phyloP scores from a whole-genome alignment of 2,329 filamentous ascomycete species.

The Phialophora macrospora region DNA sequence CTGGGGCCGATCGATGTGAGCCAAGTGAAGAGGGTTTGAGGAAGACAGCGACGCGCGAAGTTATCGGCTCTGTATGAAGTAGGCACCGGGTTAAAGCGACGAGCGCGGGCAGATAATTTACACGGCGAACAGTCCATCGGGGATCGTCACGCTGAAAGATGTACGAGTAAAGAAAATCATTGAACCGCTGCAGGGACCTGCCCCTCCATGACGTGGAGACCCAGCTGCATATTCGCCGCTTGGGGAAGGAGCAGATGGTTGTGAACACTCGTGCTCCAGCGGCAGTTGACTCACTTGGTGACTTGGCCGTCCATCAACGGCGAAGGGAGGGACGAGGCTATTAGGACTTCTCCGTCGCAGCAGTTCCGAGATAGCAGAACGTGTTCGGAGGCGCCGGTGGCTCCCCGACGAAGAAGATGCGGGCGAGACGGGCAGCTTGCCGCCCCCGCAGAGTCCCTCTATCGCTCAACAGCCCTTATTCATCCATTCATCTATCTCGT shows the following conservation, averaged over 20 bases:
- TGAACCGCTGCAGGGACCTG: neutral
- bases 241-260: neutral
- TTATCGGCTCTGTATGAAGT: neutral
- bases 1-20: neutral
- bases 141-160: constrained; percentile 5
- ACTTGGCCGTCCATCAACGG: neutral
- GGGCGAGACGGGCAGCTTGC: neutral
- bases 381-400: neutral
- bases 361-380: neutral
- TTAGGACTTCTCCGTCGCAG: constrained; percentile 13
- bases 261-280: neutral
- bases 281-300: constrained; percentile 3
- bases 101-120: neutral
- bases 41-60: neutral
- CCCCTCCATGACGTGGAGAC: constrained; percentile 18
- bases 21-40: neutral
- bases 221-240: neutral
- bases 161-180: constrained; percentile 16
- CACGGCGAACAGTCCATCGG: constrained; percentile 4
- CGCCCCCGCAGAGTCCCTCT: constrained; percentile 1
- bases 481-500: neutral
- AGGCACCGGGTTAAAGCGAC: neutral
- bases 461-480: neutral
- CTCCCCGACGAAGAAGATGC: neutral
- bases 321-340: neutral